Conservation (phyloP, 2,329 filamentous ascomycete species). For the Xylariales sp. region DNA sequence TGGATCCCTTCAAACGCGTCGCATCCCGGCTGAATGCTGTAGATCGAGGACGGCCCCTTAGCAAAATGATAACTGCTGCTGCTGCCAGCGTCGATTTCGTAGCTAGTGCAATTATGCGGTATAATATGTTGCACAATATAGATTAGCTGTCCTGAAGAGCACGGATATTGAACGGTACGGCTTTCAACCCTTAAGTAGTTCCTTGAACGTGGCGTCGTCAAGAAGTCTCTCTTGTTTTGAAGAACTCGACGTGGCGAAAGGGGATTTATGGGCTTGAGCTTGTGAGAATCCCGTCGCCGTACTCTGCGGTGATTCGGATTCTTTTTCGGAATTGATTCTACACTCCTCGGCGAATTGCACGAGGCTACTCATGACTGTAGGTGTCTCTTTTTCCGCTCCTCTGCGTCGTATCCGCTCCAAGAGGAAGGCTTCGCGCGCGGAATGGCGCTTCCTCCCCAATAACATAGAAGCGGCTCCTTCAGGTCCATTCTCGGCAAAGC, state of each 20-base stretch:
- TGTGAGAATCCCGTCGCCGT: not conserved
- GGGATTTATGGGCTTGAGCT: not conserved
- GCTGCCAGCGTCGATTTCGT: not conserved
- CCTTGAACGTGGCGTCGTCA: conserved; percentile 22
- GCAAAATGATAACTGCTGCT: not conserved
- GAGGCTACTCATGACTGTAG: conserved; percentile 47
- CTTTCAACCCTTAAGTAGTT: conserved; percentile 18
- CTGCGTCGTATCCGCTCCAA: conserved; percentile 45
- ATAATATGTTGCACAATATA: not conserved
- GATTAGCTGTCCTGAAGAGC: not conserved
- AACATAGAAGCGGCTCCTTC: conserved; percentile 44
- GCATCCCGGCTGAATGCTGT: not conserved
- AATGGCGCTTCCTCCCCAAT: conserved; percentile 40
- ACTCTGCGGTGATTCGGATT: not conserved
- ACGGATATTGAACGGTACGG: not conserved
- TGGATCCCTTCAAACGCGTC: not conserved
- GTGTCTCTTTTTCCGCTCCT: conserved; percentile 34
- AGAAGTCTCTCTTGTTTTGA: conserved; percentile 2
- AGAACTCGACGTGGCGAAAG: not conserved
- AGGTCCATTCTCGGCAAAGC: conserved; percentile 41
- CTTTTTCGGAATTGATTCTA: conserved; percentile 7
- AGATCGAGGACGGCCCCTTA: not conserved
- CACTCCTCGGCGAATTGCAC: conserved; percentile 40
- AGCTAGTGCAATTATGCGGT: not conserved
- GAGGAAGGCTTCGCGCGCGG: conserved; percentile 35